Percentiles rank a stretch among this genome's conserved stretches.
Evolutionary conservation across 2,329 filamentous ascomycete genomes (phyloP).

Genomic region (Blastomyces parvus): DNA sequence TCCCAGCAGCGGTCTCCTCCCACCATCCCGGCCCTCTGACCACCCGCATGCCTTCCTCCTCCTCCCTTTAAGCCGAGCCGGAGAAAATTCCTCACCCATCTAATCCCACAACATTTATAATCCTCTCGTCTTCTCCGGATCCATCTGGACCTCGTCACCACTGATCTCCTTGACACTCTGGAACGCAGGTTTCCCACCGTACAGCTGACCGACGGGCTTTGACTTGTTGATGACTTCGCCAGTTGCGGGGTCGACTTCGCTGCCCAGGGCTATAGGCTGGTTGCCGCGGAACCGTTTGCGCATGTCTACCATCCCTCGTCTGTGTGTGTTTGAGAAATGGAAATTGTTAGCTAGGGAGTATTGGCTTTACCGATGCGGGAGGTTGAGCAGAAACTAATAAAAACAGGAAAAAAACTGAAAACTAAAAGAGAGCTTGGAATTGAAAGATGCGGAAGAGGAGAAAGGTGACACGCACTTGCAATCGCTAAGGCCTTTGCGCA

Average conservation of each 20-base stretch:
- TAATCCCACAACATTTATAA: constrained; percentile 21
- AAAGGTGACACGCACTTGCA: constrained; percentile 53
- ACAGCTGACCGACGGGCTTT: constrained; percentile 56
- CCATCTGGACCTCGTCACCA: constrained; percentile 53
- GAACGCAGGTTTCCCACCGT: constrained; percentile 67
- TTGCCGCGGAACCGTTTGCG: constrained; percentile 96
- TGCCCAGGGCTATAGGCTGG: constrained; percentile 64
- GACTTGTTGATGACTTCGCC: constrained; percentile 20
- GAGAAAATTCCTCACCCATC: not conserved
- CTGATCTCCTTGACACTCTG: constrained; percentile 55
- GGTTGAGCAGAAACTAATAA: not conserved
- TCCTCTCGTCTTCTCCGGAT: constrained; percentile 40
- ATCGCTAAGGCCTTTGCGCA: constrained; percentile 85
- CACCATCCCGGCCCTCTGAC: not conserved
- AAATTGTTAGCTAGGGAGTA: not conserved
- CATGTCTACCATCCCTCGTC: constrained; percentile 92
- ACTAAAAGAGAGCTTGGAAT: not conserved
- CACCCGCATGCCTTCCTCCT: not conserved
- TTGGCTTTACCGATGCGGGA: not conserved
- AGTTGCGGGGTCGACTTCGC: constrained; percentile 45
- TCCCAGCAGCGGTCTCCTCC: not conserved
- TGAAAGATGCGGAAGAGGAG: not conserved
- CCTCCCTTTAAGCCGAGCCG: too few relatives aligned
- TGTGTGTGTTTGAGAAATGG: constrained; percentile 14
- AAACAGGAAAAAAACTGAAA: not conserved